Base-by-base conservation (phyloP, 441 rosid species). In the Gossypium lobatum region DNA sequence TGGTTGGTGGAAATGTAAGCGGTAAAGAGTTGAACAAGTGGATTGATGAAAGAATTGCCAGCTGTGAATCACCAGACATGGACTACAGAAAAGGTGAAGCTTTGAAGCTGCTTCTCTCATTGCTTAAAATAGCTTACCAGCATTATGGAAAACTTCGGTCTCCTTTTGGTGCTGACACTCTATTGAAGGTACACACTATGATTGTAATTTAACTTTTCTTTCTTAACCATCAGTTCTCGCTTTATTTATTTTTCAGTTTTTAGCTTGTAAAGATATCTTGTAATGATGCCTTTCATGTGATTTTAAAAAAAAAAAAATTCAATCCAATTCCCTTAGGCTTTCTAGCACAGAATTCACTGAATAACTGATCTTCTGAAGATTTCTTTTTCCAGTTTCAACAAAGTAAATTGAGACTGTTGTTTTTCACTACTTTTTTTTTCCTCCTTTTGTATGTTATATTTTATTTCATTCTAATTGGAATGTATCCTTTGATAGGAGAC, bases 131-230 rank as follows among this genome's bases (percentile, higher is more conserved):
- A 79, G 90, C 93, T 64, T 93, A 87, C 80, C 96, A 91, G 85
- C 94, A 91, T 84, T 96, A 96, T 81, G 99, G 98, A 67, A 96
- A 93, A 86, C 93, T 96, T 73, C 88, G 98, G 61, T 91, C 97
- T 81, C 93, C 99, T 78, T 96, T 91, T 76, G 95, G 97, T 31
- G 67, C 81, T 63, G 97, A 96, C 70, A 79, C 78, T 63, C 48
- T 83, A 34, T 70, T 85, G 80, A 90, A 81, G 96, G 98, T 95
- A 83, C 78, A 70, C 76, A 3, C 45, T 48, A 50, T n/a, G 52
- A 50, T 67, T 18, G 20, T 17, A 39, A 39, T 17, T 21, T 50
- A n/a, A 50, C 42, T 8, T 50, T 2, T 64, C 14, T 63, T 39
- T 17, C 45, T 0, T 21, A 48, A 50, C 8, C 39, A n/a, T 1